phyloP scores from a whole-genome alignment of 768 basidiomycete genomes.

The Mycena albidolilacea region DNA sequence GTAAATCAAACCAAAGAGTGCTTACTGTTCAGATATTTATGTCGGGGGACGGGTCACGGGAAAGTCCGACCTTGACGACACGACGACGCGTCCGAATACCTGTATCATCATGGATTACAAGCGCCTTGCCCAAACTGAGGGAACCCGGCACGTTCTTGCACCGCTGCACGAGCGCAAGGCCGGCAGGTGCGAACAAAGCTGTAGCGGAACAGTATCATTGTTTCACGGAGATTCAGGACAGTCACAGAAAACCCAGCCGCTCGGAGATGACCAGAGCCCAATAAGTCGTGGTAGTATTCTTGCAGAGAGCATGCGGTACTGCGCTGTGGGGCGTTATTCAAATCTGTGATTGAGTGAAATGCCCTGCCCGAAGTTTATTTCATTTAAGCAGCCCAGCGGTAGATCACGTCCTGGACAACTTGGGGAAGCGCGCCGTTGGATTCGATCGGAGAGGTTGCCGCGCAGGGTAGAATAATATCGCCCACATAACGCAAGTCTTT shows the following conservation, averaged over 20 bases:
- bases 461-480: background rate
- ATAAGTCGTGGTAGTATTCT: background rate
- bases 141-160: constrained; percentile 8
- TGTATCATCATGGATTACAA: background rate
- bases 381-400: background rate
- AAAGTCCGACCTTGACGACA: constrained; percentile 26
- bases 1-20: background rate
- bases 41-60: constrained; percentile 11
- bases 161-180: constrained; percentile 10
- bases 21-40: constrained; percentile 27
- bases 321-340: constrained; percentile 18
- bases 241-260: constrained; percentile 7
- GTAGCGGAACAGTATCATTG: background rate
- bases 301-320: background rate
- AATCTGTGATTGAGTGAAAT: constrained; percentile 12
- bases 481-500: background rate
- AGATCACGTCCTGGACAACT: background rate
- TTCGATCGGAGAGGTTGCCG: background rate
- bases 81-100: constrained; percentile 10
- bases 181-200: constrained; percentile 11
- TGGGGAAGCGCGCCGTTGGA: background rate
- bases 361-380: constrained; percentile 5
- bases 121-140: constrained; percentile 16
- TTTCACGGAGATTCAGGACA: background rate
- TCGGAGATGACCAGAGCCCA: constrained; percentile 12